Evolutionary conservation across 331 rosid genomes (phyloP).

Genomic region (Quercus tomentella): DNA sequence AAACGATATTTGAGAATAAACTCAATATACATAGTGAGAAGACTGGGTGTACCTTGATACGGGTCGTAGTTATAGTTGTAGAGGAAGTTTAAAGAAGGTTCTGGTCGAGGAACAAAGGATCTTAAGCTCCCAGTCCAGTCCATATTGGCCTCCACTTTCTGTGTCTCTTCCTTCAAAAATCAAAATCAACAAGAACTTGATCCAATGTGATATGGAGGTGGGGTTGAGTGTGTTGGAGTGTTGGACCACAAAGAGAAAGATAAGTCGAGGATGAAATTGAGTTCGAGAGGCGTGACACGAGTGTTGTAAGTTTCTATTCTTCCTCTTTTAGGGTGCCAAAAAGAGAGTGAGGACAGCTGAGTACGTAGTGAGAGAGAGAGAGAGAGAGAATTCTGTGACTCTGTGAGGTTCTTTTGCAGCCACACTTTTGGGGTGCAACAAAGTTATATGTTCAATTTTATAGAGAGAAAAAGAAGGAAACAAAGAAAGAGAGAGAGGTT

Average conservation of each 20-base stretch:
- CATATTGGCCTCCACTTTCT: conserved; percentile 43
- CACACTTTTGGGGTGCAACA: conserved; percentile 66
- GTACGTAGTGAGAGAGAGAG: conserved; percentile 21
- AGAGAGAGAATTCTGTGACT: neutral
- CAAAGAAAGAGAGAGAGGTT: conserved; percentile 1
- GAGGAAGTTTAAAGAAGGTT: conserved; percentile 74
- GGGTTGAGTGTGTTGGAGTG: conserved; percentile 24
- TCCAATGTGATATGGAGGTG: conserved; percentile 33
- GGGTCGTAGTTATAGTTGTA: conserved; percentile 57
- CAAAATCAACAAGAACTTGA: conserved; percentile 11
- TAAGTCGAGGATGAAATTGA: neutral
- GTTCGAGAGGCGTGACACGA: conserved; percentile 42
- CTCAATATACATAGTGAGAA: neutral
- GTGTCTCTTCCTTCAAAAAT: conserved; percentile 11
- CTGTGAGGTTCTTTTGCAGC: conserved; percentile 19
- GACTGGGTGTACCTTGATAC: conserved; percentile 38
- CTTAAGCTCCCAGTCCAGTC: conserved; percentile 65
- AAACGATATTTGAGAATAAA: neutral
- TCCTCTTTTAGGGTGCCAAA: conserved; percentile 26
- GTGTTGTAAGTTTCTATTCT: conserved; percentile 29
- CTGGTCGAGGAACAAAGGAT: conserved; percentile 56
- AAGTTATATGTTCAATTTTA: conserved; percentile 36
- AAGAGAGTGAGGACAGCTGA: neutral
- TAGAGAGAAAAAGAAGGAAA: neutral
- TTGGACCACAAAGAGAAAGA: conserved; percentile 44